phyloP scores from a whole-genome alignment of 768 basidiomycete genomes.

The Mycena chlorophos region DNA sequence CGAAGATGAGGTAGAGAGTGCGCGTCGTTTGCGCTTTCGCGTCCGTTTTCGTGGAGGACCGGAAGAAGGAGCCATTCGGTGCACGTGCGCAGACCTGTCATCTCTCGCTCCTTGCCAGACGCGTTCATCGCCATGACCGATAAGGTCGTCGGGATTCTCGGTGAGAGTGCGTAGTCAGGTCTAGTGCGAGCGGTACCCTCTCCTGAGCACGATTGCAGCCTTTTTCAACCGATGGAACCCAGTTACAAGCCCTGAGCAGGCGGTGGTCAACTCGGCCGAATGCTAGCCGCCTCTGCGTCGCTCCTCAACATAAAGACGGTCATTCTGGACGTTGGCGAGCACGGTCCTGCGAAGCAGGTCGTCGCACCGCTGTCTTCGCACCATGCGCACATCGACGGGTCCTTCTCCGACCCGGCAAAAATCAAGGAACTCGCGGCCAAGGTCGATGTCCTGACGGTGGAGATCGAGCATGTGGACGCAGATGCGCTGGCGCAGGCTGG shows the following conservation, averaged over 20 bases:
- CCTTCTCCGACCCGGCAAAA: conserved; percentile 77
- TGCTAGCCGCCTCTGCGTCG: conserved; percentile 90
- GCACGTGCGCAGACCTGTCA: background rate
- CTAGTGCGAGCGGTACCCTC: too few species aligned
- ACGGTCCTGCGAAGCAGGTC: conserved; percentile 88
- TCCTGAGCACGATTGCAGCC: conserved; percentile 2
- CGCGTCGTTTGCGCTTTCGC: conserved; percentile 57
- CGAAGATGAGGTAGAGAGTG: conserved; percentile 40
- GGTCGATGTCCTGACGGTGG: conserved; percentile 88
- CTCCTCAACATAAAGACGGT: conserved; percentile 81
- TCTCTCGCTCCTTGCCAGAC: too few species aligned
- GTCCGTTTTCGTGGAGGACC: conserved; percentile 45
- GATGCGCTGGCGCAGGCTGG: conserved; percentile 66
- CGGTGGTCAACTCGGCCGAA: conserved; percentile 95
- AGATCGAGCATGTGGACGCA: conserved; percentile 95
- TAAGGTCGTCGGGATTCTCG: conserved; percentile 52
- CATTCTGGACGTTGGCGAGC: conserved; percentile 81
- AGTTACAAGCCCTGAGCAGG: conserved; percentile 49
- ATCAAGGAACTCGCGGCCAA: conserved; percentile 77
- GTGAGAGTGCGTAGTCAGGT: conserved; percentile 53
- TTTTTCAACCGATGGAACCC: conserved; percentile 1
- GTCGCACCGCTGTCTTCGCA: conserved; percentile 51
- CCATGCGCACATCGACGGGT: conserved; percentile 78
- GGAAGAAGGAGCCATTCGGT: conserved; percentile 32
- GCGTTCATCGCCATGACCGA: conserved; percentile 36